phyloP scores from a whole-genome alignment of 2,329 filamentous ascomycete species.

The Exophiala bonariae region DNA sequence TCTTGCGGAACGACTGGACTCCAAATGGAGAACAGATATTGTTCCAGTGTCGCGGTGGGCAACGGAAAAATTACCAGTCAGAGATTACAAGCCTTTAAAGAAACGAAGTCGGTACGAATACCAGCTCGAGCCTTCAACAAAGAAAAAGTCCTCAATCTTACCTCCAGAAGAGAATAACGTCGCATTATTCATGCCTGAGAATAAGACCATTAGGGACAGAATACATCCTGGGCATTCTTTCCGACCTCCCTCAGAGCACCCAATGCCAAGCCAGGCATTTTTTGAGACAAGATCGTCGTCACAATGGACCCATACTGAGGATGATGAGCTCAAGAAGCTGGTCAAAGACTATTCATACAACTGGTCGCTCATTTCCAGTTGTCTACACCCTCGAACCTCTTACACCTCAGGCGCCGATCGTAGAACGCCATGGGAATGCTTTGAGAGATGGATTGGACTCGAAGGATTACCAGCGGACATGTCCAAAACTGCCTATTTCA shows the following conservation, averaged over 20 bases:
- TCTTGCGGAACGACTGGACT: conserved; percentile 59
- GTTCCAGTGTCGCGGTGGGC: conserved; percentile 85
- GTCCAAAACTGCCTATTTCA: conserved; percentile 94
- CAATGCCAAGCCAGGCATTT: conserved; percentile 86
- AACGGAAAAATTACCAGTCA: conserved; percentile 74
- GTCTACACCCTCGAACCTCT: conserved; percentile 70
- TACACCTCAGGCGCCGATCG: conserved; percentile 86
- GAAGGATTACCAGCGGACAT: conserved; percentile 91
- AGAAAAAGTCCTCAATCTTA: conserved; percentile 52
- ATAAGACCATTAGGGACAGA: conserved; percentile 84
- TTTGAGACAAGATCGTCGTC: conserved; percentile 85
- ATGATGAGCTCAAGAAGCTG: conserved; percentile 80
- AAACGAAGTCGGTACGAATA: conserved; percentile 86
- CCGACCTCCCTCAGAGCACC: conserved; percentile 84
- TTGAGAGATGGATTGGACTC: conserved; percentile 91
- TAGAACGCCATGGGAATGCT: conserved; percentile 96
- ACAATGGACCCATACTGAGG: conserved; percentile 87
- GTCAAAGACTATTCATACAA: conserved; percentile 96
- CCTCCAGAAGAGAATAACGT: conserved; percentile 73
- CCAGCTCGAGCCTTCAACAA: conserved; percentile 68
- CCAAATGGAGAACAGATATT: conserved; percentile 72
- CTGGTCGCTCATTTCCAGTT: conserved; percentile 89
- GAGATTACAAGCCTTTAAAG: conserved; percentile 62
- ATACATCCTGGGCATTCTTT: conserved; percentile 91
- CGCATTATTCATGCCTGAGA: conserved; percentile 84